A percentile compares a stretch with the other conserved stretches of the same genome.
Conservation (phyloP, 495 filamentous ascomycete species). For the Jackrogersella multiformis region DNA sequence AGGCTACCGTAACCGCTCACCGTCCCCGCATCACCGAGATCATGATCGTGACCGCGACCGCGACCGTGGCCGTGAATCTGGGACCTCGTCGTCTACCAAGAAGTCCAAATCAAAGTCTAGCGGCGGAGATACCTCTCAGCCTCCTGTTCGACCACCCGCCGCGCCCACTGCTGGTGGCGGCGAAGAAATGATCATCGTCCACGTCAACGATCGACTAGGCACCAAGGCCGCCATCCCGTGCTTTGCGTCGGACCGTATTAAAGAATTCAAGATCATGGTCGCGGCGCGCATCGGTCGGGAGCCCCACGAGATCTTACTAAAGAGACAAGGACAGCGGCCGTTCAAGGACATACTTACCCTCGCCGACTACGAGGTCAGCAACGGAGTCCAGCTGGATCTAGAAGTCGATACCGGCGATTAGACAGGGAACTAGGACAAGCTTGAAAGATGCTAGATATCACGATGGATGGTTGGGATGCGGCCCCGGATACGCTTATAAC, state of each 20-base stretch:
- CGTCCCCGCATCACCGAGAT: constrained; percentile 48
- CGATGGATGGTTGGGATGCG: background rate
- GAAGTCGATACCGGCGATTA: constrained; percentile 83
- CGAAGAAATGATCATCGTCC: constrained; percentile 89
- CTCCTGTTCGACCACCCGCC: constrained; percentile 42
- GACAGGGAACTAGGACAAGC: constrained; percentile 26
- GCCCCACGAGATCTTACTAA: constrained; percentile 89
- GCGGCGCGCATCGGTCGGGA: constrained; percentile 86
- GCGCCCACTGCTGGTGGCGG: constrained; percentile 47
- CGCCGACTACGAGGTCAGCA: constrained; percentile 88
- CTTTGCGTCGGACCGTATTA: constrained; percentile 80
- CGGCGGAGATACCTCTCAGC: constrained; percentile 42
- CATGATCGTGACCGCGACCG: constrained; percentile 42
- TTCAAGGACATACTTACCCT: constrained; percentile 89
- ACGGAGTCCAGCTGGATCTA: constrained; percentile 89
- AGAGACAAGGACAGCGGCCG: constrained; percentile 88
- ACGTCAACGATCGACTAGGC: constrained; percentile 90
- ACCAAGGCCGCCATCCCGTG: constrained; percentile 92
- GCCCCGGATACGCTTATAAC: background rate
- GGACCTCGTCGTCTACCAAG: constrained; percentile 34
- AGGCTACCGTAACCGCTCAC: constrained; percentile 63
- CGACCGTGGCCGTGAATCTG: constrained; percentile 38
- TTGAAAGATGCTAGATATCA: background rate
- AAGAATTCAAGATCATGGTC: constrained; percentile 88
- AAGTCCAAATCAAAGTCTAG: constrained; percentile 37